These are phyloP conservation scores for Cyclotella sp. DNA, from an alignment of 108 stramenopile genomes.

Conservation along the genomic window DNA sequence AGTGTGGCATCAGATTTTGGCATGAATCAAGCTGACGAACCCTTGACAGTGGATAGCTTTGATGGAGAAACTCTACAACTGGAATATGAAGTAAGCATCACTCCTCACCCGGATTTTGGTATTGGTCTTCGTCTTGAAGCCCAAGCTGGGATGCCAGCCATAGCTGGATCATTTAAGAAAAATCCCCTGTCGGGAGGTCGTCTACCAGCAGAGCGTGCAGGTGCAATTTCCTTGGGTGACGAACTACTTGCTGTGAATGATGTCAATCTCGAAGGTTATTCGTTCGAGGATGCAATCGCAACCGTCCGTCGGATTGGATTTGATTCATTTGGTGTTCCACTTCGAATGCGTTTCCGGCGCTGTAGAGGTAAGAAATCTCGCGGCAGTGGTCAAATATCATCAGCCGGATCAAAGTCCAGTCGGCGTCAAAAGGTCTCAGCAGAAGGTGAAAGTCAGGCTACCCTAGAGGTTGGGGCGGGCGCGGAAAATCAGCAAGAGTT, in stretches of 20 bases:
- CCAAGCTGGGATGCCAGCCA: conserved; percentile 76
- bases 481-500: conserved; percentile 77
- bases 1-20: conserved; percentile 46
- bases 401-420: conserved; percentile 25
- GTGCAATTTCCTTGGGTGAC: conserved; percentile 78
- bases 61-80: conserved; percentile 28
- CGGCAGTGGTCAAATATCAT: conserved; percentile 31
- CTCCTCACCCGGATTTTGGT: conserved; percentile 88
- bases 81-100: conserved; percentile 76
- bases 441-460: conserved; percentile 48
- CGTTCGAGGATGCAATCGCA: conserved; percentile 84
- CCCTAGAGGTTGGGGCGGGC: conserved; percentile 60
- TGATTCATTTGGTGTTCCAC: conserved; percentile 59
- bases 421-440: conserved; percentile 15
- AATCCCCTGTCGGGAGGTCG: conserved; percentile 83
- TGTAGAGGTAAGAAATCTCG: conserved; percentile 49
- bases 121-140: conserved; percentile 84
- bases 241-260: conserved; percentile 84
- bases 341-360: conserved; percentile 70
- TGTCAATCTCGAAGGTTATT: conserved; percentile 63
- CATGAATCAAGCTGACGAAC: conserved; percentile 27
- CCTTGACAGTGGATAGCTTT: conserved; percentile 17
- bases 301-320: conserved; percentile 80
- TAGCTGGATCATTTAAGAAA: conserved; percentile 89
- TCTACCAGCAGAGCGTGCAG: conserved; percentile 84